Base-by-base conservation (phyloP, 345 rosid genomes). In the Bruguiera sexangula region DNA sequence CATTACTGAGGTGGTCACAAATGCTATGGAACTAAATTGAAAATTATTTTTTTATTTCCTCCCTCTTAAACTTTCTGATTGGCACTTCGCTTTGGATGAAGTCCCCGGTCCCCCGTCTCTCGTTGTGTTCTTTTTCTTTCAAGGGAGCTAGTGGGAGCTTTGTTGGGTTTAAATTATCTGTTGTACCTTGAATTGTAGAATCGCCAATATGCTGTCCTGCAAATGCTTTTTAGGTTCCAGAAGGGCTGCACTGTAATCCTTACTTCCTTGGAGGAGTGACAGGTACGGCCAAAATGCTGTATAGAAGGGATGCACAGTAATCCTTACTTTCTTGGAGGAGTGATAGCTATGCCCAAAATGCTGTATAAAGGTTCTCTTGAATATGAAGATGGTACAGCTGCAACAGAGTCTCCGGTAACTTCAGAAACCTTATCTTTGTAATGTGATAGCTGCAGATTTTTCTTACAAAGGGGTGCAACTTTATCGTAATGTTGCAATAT, bases 271-370 rank as follows among this genome's bases (percentile, higher is more conserved):
- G 29, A 27, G 29, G 29, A 27, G 29, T 27, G 29, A 27, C 1
- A 2, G 29, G 2, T 27, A 27, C 1, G 29, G 2, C 29, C 29
- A 27, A 27, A 27, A 27, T 27, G 2, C 29, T 27, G 1, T 27
- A 27, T 27, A 27, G 29, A 27, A 27, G 29, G 29, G 29, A 27
- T 27, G 29, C 29, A 27, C 79, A 92, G 92, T 75, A 95, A 92
- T 72, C 99, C 98, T 65, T 95, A 95, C 81, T 95, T 95, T 67
- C 99, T 96, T 29, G 99, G 98, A n/a, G 99, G 98, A 78, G 98
- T 96, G 37, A 95, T 95, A 76, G 99, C 99, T 57, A 95, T 95
- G 99, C 99, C 99, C 19, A 83, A 95, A 75, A 92, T 95, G 98
- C 90, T 95, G 59, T 87, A 63, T 58, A 97, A 95, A 82, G 99